Conservation (phyloP, 2,329 filamentous ascomycete species). For the Fusarium palustre region DNA sequence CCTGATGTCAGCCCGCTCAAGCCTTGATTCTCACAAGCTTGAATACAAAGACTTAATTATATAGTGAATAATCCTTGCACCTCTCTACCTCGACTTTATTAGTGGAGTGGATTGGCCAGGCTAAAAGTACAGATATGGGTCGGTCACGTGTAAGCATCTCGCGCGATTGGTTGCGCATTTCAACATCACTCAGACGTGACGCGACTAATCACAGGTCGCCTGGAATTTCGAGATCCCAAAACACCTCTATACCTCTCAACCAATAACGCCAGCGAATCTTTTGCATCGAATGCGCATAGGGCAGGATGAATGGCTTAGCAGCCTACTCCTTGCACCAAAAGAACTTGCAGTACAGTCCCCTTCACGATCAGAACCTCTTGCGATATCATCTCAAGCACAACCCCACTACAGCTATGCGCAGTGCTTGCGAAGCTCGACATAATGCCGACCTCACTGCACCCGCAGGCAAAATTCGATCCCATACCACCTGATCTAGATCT, state of each 20-base stretch:
- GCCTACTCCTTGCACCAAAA: neutral
- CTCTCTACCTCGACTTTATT: neutral
- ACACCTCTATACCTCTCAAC: neutral
- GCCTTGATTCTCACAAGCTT: slow-evolving; percentile 9
- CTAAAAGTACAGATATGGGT: neutral
- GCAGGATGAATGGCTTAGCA: slow-evolving; percentile 7
- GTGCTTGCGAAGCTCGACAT: slow-evolving; percentile 43
- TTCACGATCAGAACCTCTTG: neutral
- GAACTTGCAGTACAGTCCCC: neutral
- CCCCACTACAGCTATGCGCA: slow-evolving; percentile 16
- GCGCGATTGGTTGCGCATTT: slow-evolving; percentile 39
- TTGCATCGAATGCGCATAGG: slow-evolving; percentile 8
- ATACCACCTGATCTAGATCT: slow-evolving; percentile 89
- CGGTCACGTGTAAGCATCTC: slow-evolving; percentile 26
- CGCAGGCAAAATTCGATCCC: slow-evolving; percentile 90
- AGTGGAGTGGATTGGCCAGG: slow-evolving; percentile 6
- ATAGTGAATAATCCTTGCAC: slow-evolving; percentile 22
- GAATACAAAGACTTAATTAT: slow-evolving; percentile 25
- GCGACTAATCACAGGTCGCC: slow-evolving; percentile 15
- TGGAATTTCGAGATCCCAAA: slow-evolving; percentile 8
- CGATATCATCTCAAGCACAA: slow-evolving; percentile 2
- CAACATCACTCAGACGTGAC: slow-evolving; percentile 12
- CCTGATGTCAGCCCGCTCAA: slow-evolving; percentile 11
- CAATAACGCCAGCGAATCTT: neutral
- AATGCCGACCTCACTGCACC: slow-evolving; percentile 81